Conservation (phyloP, 2,329 filamentous ascomycete genomes). For the Aspergillus candidus region DNA sequence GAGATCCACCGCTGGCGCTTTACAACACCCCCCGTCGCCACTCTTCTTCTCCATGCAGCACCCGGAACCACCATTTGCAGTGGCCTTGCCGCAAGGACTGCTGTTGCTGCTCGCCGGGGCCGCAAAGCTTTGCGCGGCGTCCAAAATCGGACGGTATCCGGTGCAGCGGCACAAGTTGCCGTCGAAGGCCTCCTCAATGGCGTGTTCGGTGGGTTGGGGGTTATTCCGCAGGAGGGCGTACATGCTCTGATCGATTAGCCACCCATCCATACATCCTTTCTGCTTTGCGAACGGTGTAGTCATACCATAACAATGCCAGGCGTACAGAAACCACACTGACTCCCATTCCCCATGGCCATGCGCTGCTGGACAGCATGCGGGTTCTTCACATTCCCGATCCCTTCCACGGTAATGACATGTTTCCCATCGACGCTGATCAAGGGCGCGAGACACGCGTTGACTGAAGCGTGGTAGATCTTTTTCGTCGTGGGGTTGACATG, state of each 20-base stretch:
- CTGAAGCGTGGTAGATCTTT: conserved; percentile 89
- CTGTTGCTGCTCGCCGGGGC: conserved; percentile 3
- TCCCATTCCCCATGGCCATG: conserved; percentile 84
- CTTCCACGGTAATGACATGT: conserved; percentile 96
- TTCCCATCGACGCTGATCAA: conserved; percentile 92
- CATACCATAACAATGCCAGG: conserved; percentile 87
- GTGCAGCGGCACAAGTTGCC: conserved; percentile 95
- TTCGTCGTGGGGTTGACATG: conserved; percentile 90
- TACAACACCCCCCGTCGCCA: conserved; percentile 61
- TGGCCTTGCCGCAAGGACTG: conserved; percentile 54
- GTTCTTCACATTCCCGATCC: conserved; percentile 78
- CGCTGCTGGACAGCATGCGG: conserved; percentile 89
- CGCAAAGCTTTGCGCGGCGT: conserved; percentile 82
- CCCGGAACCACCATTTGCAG: conserved; percentile 54
- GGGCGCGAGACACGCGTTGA: conserved; percentile 92
- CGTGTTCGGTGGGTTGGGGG: conserved; percentile 66
- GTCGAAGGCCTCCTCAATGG: conserved; percentile 94
- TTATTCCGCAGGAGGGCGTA: conserved; percentile 90
- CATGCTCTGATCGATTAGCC: conserved; percentile 55
- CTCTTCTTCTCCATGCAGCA: conserved; percentile 68
- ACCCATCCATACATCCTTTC: background rate
- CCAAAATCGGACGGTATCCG: conserved; percentile 87
- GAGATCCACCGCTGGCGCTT: conserved; percentile 45
- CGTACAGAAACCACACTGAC: conserved; percentile 93
- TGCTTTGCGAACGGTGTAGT: background rate